These are phyloP conservation scores for Mallotus nudiflorus DNA, from an alignment of 345 rosid genomes.

Conservation along the genomic window DNA sequence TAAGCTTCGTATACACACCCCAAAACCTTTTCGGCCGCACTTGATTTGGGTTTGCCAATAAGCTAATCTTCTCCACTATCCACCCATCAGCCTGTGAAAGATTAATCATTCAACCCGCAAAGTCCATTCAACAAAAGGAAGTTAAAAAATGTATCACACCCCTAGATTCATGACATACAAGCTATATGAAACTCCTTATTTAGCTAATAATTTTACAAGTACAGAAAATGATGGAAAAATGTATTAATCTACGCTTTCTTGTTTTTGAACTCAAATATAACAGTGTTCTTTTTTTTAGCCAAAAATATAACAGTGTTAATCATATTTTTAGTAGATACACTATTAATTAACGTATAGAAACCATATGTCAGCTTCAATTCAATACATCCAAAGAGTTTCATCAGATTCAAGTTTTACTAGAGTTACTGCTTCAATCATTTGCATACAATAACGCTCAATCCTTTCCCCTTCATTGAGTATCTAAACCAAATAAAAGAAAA, in stretches of 20 bases:
- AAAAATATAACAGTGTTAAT: background rate
- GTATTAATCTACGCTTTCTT: background rate
- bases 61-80: constrained; percentile 86
- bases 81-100: constrained; percentile 90
- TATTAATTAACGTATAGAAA: background rate
- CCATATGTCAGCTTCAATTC: too few species aligned
- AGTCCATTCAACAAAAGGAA: background rate
- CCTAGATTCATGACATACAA: too few species aligned
- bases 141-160: too few species aligned
- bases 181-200: too few species aligned
- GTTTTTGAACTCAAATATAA: background rate
- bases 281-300: too few species aligned
- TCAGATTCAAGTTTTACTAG: too few species aligned
- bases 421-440: too few species aligned
- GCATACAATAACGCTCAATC: too few species aligned
- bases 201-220: too few species aligned
- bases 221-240: background rate
- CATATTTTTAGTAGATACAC: background rate
- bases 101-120: background rate
- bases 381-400: too few species aligned
- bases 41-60: constrained; percentile 86
- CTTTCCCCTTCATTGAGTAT: too few species aligned
- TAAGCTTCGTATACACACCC: constrained; percentile 97
- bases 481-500: too few species aligned
- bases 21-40: constrained; percentile 85